Percentiles rank a stretch among this genome's conserved stretches.
These are phyloP conservation scores for Aotearoamyces nothofagi DNA, from an alignment of 2,329 filamentous ascomycete genomes.

Conservation along the genomic window DNA sequence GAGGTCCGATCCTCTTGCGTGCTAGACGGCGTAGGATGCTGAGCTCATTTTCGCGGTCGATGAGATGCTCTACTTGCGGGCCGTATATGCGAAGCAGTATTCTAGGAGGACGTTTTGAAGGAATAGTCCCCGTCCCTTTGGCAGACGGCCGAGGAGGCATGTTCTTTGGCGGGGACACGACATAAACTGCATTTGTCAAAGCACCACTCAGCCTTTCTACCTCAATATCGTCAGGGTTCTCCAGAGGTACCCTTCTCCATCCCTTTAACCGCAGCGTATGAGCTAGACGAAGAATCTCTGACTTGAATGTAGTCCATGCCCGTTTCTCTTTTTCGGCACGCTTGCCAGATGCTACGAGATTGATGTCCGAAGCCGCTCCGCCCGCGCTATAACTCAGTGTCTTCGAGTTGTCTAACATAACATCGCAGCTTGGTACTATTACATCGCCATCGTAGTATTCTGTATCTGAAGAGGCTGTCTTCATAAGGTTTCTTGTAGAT, in stretches of 20 bases:
- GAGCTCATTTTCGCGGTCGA: conserved; percentile 83
- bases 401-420: conserved; percentile 75
- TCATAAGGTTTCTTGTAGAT: conserved; percentile 7
- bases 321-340: conserved; percentile 52
- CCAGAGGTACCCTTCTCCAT: conserved; percentile 71
- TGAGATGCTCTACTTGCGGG: conserved; percentile 87
- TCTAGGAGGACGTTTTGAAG: conserved; percentile 32
- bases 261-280: conserved; percentile 85
- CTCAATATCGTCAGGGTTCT: conserved; percentile 49
- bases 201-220: conserved; percentile 77
- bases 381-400: conserved; percentile 63
- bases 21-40: conserved; percentile 74
- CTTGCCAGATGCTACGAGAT: conserved; percentile 26
- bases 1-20: conserved; percentile 83
- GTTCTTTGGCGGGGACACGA: conserved; percentile 66
- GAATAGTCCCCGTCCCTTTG: conserved; percentile 23
- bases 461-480: conserved; percentile 60
- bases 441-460: conserved; percentile 72
- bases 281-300: conserved; percentile 74
- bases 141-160: conserved; percentile 26
- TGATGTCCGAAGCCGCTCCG: conserved; percentile 13
- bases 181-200: conserved; percentile 91
- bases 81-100: conserved; percentile 86
- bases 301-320: conserved; percentile 78
- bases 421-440: conserved; percentile 75